A percentile compares a stretch with the other conserved stretches of the same genome.
These are phyloP conservation scores for Cephalotrichum gorgonifer DNA, from an alignment of 2,329 filamentous ascomycete genomes.

Conservation along the genomic window DNA sequence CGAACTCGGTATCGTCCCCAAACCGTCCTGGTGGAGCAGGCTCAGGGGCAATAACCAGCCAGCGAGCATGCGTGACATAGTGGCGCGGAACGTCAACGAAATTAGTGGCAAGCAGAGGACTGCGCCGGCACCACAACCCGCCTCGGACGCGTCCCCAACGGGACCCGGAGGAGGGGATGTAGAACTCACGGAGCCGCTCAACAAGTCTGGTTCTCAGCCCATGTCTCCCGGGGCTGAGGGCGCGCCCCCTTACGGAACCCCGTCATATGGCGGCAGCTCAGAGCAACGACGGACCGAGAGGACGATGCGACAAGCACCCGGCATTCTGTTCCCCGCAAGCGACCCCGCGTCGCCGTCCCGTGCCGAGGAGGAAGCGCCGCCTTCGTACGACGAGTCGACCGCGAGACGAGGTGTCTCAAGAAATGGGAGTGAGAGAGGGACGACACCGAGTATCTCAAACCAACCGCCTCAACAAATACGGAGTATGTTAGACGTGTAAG, in stretches of 20 bases:
- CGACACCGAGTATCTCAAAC: slow-evolving; percentile 22
- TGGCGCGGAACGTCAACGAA: slow-evolving; percentile 44
- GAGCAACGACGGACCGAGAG: slow-evolving; percentile 33
- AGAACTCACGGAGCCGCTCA: background rate
- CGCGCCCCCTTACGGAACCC: background rate
- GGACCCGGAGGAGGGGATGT: background rate
- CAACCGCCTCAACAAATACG: slow-evolving; percentile 42
- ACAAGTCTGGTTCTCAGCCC: background rate
- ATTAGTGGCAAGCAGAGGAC: slow-evolving; percentile 31
- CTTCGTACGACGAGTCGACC: slow-evolving; percentile 22
- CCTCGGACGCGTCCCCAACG: too few relatives aligned
- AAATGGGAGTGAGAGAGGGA: slow-evolving; percentile 29
- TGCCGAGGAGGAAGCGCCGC: slow-evolving; percentile 29
- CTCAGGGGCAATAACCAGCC: slow-evolving; percentile 31
- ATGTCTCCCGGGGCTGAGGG: background rate
- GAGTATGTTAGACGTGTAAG: slow-evolving; percentile 48
- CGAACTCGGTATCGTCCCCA: slow-evolving; percentile 49
- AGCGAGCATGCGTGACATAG: slow-evolving; percentile 37
- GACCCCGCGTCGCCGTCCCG: slow-evolving; percentile 11
- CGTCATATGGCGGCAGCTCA: slow-evolving; percentile 27
- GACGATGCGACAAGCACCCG: slow-evolving; percentile 29
- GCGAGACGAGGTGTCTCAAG: slow-evolving; percentile 15
- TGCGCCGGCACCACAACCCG: slow-evolving; percentile 12
- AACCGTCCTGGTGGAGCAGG: slow-evolving; percentile 58
- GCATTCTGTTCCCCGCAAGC: slow-evolving; percentile 36